Percentiles rank a stretch among this genome's conserved stretches.
Conservation (phyloP, 306 rosid genomes). For the Boehmeria nivea region DNA sequence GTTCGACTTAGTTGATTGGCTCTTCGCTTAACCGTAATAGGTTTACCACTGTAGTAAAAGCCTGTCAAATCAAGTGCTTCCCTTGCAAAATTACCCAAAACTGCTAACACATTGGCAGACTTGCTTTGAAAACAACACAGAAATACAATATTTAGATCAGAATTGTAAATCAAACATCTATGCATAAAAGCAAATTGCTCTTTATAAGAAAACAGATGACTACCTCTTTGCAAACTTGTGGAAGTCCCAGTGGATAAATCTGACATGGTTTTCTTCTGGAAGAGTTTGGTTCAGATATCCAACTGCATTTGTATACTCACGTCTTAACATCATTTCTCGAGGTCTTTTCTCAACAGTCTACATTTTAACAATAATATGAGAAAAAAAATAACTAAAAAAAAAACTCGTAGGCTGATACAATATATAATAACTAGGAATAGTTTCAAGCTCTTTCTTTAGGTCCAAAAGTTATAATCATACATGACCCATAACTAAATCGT, state of each 20-base stretch:
- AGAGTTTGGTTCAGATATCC: slow-evolving; percentile 84
- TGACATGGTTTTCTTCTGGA: slow-evolving; percentile 67
- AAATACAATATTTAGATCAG: slow-evolving; percentile 31
- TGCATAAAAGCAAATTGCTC: background rate
- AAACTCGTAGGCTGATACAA: no score
- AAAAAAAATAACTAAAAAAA: no score
- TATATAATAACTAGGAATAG: no score
- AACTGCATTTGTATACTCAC: slow-evolving; percentile 87
- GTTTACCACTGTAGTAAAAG: slow-evolving; percentile 85
- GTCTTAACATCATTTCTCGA: slow-evolving; percentile 98
- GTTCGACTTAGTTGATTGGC: slow-evolving; percentile 58
- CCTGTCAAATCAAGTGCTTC: slow-evolving; percentile 89
- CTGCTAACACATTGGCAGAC: slow-evolving; percentile 93
- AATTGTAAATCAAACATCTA: slow-evolving; percentile 5
- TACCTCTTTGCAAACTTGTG: slow-evolving; percentile 96
- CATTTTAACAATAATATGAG: slow-evolving; percentile 30
- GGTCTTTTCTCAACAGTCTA: slow-evolving; percentile 96
- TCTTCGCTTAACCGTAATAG: slow-evolving; percentile 48
- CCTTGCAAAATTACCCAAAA: slow-evolving; percentile 87
- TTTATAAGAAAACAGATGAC: slow-evolving; percentile 1
- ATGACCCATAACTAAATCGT: background rate
- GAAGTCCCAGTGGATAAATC: slow-evolving; percentile 93
- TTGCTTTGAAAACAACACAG: slow-evolving; percentile 57
- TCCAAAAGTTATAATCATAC: no score
- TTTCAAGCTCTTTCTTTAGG: no score